Evolutionary conservation across 2,329 filamentous ascomycete genomes (phyloP), one percentile per base, ranked within the genome.

Genomic region (Pseudogymnoascus sp.): DNA sequence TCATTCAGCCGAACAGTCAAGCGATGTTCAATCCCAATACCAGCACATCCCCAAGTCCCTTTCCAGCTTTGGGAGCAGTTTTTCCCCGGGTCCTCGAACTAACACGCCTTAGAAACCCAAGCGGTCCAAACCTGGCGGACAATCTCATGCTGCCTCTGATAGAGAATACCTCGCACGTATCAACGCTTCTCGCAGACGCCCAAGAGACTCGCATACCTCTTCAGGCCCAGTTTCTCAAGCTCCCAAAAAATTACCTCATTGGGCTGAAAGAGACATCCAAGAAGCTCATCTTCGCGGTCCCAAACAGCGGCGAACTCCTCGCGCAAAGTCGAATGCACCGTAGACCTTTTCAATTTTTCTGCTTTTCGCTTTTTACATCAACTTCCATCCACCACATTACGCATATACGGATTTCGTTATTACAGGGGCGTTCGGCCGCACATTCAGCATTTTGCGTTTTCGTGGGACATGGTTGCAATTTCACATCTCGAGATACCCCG

Each of bases 271-370:
- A 13, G 29, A 56, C 17, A 56, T 56, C 29, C 50, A 56, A 56
- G 50, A 56, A 35, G 50, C 50, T 33, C 50, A 56, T 19, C 29
- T 33, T 56, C 29, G 50, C 7, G 50, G 50, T 13, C 50, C 50
- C 50, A 56, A 35, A 56, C n/a, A 19, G n/a, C 50, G 50, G 31
- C 50, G 50, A 56, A 56, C 29, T 56, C 50, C 29, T 56, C 50
- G 29, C 50, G 50, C 50, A 33, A 56, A 56, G 10, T 56, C 29
- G 6, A 19, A 33, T 33, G 29, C 50, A 21, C 50, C 50, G 11
- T 56, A 56, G 50, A 35, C 15, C n/a, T 33, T 33, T 33, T 35
- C 1, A 3, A 21, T 56, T 33, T 53, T 56, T 35, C 50, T 19
- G 17, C 17, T 56, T 56, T 7, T 56, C 11, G 26, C 29, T 56